phyloP scores from a whole-genome alignment of 2,329 filamentous ascomycete genomes.

The Cyanodermella asteris region DNA sequence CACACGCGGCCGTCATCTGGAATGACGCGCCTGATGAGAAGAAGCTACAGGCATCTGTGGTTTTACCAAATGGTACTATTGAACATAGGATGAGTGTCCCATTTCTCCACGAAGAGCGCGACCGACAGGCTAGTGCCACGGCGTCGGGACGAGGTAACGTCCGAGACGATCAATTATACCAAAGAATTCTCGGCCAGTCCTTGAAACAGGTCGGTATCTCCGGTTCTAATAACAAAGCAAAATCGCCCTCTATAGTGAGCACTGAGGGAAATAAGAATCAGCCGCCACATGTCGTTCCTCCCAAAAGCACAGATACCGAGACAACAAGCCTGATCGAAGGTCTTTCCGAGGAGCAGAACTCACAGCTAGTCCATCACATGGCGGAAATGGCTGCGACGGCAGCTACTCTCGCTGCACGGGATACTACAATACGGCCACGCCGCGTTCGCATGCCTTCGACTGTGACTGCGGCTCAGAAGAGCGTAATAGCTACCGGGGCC shows the following conservation, averaged over 20 bases:
- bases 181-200: constrained; percentile 78
- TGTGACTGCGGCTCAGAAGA: constrained; percentile 12
- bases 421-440: constrained; percentile 36
- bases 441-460: constrained; percentile 27
- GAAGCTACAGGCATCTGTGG: constrained; percentile 32
- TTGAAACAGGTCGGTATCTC: constrained; percentile 67
- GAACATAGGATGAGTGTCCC: too few species aligned
- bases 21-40: constrained; percentile 66
- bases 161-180: constrained; percentile 74
- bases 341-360: constrained; percentile 63
- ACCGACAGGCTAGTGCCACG: too few species aligned
- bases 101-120: too few species aligned
- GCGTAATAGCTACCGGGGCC: constrained; percentile 9
- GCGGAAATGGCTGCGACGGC: constrained; percentile 87
- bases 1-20: constrained; percentile 94
- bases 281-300: constrained; percentile 56
- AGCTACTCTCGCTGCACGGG: constrained; percentile 64
- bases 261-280: too few species aligned
- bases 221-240: too few species aligned
- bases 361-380: constrained; percentile 60
- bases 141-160: too few species aligned
- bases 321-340: constrained; percentile 15
- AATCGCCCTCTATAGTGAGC: too few species aligned
- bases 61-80: constrained; percentile 12
- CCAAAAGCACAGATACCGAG: constrained; percentile 33